These are phyloP conservation scores for Volvox carteri DNA, from an alignment of 163 green algal species.

Conservation along the genomic window DNA sequence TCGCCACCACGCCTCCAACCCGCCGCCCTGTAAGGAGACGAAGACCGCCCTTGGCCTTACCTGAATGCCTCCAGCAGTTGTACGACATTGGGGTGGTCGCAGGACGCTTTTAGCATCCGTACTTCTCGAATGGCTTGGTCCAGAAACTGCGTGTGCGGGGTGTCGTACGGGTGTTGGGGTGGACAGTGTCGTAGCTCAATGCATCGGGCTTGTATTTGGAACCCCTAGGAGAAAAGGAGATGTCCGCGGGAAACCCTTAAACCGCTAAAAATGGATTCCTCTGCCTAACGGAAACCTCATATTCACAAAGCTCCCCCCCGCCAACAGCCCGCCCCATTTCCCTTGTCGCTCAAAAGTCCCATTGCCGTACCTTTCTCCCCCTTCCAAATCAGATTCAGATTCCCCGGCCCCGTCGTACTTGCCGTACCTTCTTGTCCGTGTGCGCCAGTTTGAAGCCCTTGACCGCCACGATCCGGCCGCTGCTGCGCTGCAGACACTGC, in stretches of 20 bases:
- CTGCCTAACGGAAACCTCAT: too few relatives aligned
- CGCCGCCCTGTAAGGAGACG: too few relatives aligned
- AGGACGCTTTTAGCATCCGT: conserved; percentile 37
- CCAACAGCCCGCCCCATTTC: neutral
- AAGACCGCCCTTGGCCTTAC: neutral
- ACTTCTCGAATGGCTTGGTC: conserved; percentile 59
- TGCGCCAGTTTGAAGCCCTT: conserved; percentile 56
- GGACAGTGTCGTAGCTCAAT: too few relatives aligned
- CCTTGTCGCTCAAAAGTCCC: neutral
- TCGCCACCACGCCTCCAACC: too few relatives aligned
- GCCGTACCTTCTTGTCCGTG: conserved; percentile 49
- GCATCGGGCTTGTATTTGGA: too few relatives aligned
- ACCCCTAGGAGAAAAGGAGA: too few relatives aligned
- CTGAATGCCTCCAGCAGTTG: conserved; percentile 61
- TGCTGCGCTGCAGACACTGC: conserved; percentile 44
- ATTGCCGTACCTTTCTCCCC: too few relatives aligned
- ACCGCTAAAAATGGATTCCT: too few relatives aligned
- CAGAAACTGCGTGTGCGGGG: conserved; percentile 48
- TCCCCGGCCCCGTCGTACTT: neutral
- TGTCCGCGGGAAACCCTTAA: too few relatives aligned
- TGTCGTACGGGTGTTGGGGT: too few relatives aligned
- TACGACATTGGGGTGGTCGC: conserved; percentile 60
- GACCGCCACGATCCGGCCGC: conserved; percentile 34
- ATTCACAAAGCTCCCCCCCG: too few relatives aligned
- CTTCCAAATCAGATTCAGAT: too few relatives aligned